Evolutionary conservation across 345 rosid species (phyloP), one percentile per base, ranked within the genome.

Genomic region (Salix exigua): DNA sequence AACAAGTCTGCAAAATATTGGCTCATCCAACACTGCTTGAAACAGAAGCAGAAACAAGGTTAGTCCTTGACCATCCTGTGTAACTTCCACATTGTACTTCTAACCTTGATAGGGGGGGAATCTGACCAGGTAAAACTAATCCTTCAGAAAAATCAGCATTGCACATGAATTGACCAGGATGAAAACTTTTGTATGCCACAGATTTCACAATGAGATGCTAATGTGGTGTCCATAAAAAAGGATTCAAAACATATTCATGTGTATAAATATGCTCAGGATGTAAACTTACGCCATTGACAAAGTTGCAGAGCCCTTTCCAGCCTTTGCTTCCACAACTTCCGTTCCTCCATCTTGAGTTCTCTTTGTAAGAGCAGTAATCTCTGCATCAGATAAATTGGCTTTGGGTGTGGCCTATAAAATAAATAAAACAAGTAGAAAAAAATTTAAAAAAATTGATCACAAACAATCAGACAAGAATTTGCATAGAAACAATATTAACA

Each of bases 301-400:
- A 33, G 95, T 93, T 19, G 98, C 95, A 48, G 97, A 93, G 78
- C 97, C 98, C 82, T 91, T 91, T 82, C 95, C 98, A 80, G 95
- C 97, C 89, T 91, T 93, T 16, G 95, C 98, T 80, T 93, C 92
- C 71, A 89, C 97, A 66, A 93, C 97, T 77, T 93, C 90, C n/a
- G 97, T 93, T 65, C 97, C 98, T 78, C 97, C 94, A 71, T 91
- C 97, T 85, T 93, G 98, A 1, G 93, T 91, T 77, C 97, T 80
- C 86, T 91, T 93, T 33, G 97, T 93, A 61, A 93, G 95, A 66
- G 91, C 93, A 64, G 35, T 71, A 70, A 91, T 86, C 21, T 82
- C 87, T 19, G 89, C 98, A 67, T 83, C 86, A 21, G 90, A 48
- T 76, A 93, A 75, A 81, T 90, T 91, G 68, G 92, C 92, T 86